These are phyloP conservation scores for Polyplosphaeria fusca DNA, from an alignment of 495 filamentous ascomycete species.

Conservation along the genomic window DNA sequence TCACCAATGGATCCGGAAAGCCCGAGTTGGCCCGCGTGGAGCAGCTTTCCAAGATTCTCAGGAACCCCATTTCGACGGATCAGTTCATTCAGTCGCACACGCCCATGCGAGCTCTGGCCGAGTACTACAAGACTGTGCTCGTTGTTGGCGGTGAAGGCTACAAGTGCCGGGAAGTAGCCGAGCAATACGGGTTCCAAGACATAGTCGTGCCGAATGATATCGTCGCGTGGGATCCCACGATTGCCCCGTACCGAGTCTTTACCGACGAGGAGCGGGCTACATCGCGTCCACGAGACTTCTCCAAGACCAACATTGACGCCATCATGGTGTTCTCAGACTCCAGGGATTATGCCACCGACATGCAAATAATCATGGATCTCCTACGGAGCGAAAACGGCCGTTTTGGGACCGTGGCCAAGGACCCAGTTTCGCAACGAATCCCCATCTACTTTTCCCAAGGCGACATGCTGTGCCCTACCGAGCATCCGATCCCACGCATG, in stretches of 20 bases:
- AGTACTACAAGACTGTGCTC: constrained; percentile 63
- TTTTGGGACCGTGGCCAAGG: constrained; percentile 63
- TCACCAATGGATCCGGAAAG: constrained; percentile 66
- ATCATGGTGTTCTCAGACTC: constrained; percentile 82
- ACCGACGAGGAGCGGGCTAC: constrained; percentile 58
- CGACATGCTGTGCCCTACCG: constrained; percentile 72
- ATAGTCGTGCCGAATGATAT: constrained; percentile 67
- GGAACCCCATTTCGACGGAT: constrained; percentile 56
- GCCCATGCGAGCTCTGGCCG: constrained; percentile 62
- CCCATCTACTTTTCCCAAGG: constrained; percentile 76
- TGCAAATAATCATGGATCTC: constrained; percentile 82
- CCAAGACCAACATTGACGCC: constrained; percentile 70
- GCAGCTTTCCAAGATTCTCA: constrained; percentile 58
- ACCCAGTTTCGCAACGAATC: constrained; percentile 64
- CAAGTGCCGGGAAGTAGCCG: constrained; percentile 63
- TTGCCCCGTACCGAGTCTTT: constrained; percentile 60
- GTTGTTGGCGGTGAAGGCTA: constrained; percentile 66
- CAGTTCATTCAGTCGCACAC: constrained; percentile 69
- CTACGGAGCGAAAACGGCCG: constrained; percentile 71
- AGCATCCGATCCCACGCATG: constrained; percentile 70
- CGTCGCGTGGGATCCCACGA: constrained; percentile 57
- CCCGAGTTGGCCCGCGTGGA: constrained; percentile 55
- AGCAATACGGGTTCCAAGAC: constrained; percentile 64
- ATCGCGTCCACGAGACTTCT: constrained; percentile 61
- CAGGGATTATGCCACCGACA: constrained; percentile 78